Conservation (phyloP, 2,329 filamentous ascomycete species). For the Colletotrichum paranaense region DNA sequence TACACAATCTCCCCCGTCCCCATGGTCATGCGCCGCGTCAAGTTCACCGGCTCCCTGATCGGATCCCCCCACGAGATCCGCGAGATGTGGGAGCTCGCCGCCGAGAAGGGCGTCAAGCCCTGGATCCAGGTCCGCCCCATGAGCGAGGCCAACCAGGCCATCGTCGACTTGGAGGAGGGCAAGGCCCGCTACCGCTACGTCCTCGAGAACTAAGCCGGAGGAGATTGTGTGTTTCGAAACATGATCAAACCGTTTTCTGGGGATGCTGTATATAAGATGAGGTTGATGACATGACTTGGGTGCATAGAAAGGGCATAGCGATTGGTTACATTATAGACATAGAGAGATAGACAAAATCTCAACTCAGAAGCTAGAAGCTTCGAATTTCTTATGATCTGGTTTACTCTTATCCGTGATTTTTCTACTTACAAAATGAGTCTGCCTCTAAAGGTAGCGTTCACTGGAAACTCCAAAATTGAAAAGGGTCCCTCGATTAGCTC, state of each 20-base stretch:
- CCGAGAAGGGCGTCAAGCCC: slow-evolving; percentile 65
- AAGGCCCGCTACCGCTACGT: slow-evolving; percentile 62
- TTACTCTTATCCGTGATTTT: neutral
- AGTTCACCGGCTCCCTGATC: slow-evolving; percentile 59
- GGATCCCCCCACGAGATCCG: slow-evolving; percentile 66
- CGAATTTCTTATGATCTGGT: neutral
- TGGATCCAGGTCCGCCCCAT: slow-evolving; percentile 67
- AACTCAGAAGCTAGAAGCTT: neutral
- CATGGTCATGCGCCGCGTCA: slow-evolving; percentile 66
- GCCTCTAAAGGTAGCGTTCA: too few species aligned
- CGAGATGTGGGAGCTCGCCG: slow-evolving; percentile 69
- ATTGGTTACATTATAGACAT: slow-evolving; percentile 30
- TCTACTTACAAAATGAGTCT: neutral
- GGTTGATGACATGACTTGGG: slow-evolving; percentile 28
- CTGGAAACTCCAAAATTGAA: too few species aligned
- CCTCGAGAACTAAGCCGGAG: slow-evolving; percentile 51
- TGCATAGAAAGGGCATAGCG: slow-evolving; percentile 29
- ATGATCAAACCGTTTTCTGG: neutral
- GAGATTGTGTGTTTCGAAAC: neutral
- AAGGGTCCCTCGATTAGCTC: too few species aligned
- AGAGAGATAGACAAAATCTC: slow-evolving; percentile 16
- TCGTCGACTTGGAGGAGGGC: slow-evolving; percentile 66
- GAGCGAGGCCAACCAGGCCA: slow-evolving; percentile 64
- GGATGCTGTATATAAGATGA: slow-evolving; percentile 23
- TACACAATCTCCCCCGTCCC: slow-evolving; percentile 60